Conservation (phyloP, 2,329 filamentous ascomycete species). For the Triangularia verruculosa region DNA sequence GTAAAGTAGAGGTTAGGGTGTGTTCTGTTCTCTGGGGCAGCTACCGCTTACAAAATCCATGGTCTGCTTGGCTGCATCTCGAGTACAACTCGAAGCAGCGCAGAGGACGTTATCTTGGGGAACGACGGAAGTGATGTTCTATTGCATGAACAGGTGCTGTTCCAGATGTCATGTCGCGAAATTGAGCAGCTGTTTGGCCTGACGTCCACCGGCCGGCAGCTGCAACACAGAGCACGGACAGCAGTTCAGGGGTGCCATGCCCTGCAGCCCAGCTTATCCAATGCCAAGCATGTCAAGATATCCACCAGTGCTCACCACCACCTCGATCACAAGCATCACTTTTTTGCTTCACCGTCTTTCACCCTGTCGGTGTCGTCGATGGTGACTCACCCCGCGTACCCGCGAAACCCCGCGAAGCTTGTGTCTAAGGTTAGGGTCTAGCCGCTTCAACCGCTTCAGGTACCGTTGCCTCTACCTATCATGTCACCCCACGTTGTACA, state of each 20-base stretch:
- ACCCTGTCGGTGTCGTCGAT: not conserved
- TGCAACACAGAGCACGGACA: constrained; percentile 13
- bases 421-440: not conserved
- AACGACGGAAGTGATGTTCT: constrained; percentile 15
- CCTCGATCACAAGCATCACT: not conserved
- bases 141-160: constrained; percentile 32
- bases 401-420: not conserved
- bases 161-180: constrained; percentile 35
- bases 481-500: not conserved
- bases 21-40: constrained; percentile 13
- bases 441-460: not conserved
- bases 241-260: constrained; percentile 10
- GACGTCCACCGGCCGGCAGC: constrained; percentile 10
- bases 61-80: constrained; percentile 47
- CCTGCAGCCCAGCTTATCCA: constrained; percentile 2
- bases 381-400: not conserved
- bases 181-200: constrained; percentile 26
- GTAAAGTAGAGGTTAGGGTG: constrained; percentile 8
- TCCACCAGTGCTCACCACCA: not conserved
- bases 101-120: constrained; percentile 16
- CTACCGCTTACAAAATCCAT: constrained; percentile 56
- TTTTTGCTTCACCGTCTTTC: not conserved
- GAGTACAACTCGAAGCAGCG: constrained; percentile 15
- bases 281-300: not conserved
- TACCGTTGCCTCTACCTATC: not conserved